phyloP scores from a whole-genome alignment of 2,329 filamentous ascomycete genomes.

The Cladosporium sp. region DNA sequence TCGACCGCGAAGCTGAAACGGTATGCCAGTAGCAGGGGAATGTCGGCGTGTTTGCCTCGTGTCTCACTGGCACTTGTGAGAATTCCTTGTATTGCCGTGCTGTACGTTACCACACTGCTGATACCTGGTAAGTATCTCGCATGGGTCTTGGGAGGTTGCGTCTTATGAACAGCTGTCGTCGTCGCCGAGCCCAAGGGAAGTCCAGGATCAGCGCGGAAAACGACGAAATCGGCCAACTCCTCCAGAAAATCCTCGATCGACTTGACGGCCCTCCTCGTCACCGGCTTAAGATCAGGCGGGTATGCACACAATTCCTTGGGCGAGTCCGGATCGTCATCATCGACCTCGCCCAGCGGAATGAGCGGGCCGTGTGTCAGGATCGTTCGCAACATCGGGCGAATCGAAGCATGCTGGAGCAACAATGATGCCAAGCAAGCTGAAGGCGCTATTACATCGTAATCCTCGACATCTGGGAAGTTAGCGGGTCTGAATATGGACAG shows the following conservation, averaged over 20 bases:
- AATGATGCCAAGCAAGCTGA: background rate
- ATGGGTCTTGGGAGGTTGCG: background rate
- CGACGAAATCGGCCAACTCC: background rate
- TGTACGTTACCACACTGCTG: background rate
- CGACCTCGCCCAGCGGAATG: background rate
- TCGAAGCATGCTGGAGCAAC: background rate
- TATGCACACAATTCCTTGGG: background rate
- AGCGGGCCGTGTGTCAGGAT: background rate
- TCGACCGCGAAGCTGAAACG: slow-evolving; percentile 8
- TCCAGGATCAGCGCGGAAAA: background rate
- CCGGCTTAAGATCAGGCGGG: background rate
- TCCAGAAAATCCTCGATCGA: background rate
- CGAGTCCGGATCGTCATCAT: background rate
- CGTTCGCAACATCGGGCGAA: background rate
- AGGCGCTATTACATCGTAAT: slow-evolving; percentile 1
- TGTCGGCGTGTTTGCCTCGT: background rate
- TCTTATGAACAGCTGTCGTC: background rate
- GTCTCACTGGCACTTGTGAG: background rate
- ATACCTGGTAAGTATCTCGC: background rate
- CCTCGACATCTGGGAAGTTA: slow-evolving; percentile 5
- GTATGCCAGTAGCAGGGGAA: background rate
- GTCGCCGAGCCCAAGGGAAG: background rate
- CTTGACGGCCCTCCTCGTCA: background rate
- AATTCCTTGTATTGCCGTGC: background rate
- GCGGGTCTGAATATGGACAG: background rate